A percentile compares a stretch with the other conserved stretches of the same genome.
Conservation (phyloP, 106 monocot genomes). For the Alisma plantagoaquatica region DNA sequence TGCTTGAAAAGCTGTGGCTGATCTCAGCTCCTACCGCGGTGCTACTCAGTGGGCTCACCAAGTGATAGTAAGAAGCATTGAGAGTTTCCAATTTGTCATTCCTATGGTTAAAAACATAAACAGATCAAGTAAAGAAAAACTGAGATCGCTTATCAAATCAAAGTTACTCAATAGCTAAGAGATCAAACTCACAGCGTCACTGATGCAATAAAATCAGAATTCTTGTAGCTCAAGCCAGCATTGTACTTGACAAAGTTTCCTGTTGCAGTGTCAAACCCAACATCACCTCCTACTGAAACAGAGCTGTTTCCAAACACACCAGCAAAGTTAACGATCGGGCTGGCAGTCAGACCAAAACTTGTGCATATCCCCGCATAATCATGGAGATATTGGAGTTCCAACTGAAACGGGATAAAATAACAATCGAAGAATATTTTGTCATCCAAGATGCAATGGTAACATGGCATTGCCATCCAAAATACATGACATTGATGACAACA, state of each 20-base stretch:
- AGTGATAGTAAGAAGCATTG: slow-evolving; percentile 80
- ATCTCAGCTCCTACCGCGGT: slow-evolving; percentile 85
- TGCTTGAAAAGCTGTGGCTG: slow-evolving; percentile 64
- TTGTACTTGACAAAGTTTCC: slow-evolving; percentile 88
- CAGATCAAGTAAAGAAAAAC: too few species aligned
- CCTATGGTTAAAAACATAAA: too few species aligned
- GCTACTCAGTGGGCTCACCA: slow-evolving; percentile 47
- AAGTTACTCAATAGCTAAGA: too few species aligned
- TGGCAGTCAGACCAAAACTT: slow-evolving; percentile 34
- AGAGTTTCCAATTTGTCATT: slow-evolving; percentile 73
- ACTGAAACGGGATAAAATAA: too few species aligned
- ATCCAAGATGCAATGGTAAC: too few species aligned
- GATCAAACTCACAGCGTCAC: slow-evolving; percentile 50
- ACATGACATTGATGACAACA: too few species aligned
- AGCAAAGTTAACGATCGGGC: slow-evolving; percentile 39
- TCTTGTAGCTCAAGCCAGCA: slow-evolving; percentile 54
- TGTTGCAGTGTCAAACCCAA: slow-evolving; percentile 67
- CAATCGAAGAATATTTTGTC: too few species aligned
- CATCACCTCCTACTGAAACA: slow-evolving; percentile 54
- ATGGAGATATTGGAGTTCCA: slow-evolving; percentile 43
- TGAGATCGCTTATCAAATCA: too few species aligned
- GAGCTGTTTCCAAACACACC: slow-evolving; percentile 32
- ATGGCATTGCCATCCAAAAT: too few species aligned
- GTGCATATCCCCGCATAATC: slow-evolving; percentile 30
- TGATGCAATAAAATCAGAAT: slow-evolving; percentile 58